phyloP scores from a whole-genome alignment of 2,329 filamentous ascomycete genomes.

The Trichophyton verrucosum region DNA sequence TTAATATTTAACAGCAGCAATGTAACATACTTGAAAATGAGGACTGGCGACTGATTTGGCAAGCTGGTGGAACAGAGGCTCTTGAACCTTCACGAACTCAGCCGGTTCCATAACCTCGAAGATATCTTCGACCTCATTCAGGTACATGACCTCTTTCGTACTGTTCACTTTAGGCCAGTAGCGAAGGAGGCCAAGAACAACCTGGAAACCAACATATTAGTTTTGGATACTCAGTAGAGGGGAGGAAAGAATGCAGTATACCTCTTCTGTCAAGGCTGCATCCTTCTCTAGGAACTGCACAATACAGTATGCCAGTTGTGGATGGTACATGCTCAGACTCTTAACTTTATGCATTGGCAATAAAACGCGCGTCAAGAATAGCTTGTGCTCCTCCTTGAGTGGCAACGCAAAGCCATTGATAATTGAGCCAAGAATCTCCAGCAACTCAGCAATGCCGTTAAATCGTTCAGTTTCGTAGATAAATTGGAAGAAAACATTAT shows the following conservation, averaged over 20 bases:
- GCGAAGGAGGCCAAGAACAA: conserved; percentile 82
- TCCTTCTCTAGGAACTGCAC: conserved; percentile 98
- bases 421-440: conserved; percentile 95
- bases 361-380: conserved; percentile 86
- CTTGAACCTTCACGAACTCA: conserved; percentile 97
- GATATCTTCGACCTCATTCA: conserved; percentile 98
- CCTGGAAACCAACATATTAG: conserved; percentile 38
- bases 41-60: conserved; percentile 97
- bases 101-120: conserved; percentile 99
- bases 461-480: conserved; percentile 97
- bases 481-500: conserved; percentile 99
- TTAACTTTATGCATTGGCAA: conserved; percentile 96
- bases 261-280: conserved; percentile 90
- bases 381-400: conserved; percentile 95
- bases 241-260: conserved; percentile 30
- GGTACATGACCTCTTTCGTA: conserved; percentile 98
- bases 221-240: background rate
- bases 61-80: conserved; percentile 91
- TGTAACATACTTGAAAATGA: conserved; percentile 64
- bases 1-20: background rate
- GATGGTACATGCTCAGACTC: conserved; percentile 99
- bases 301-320: conserved; percentile 95
- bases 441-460: conserved; percentile 90
- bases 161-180: conserved; percentile 99
- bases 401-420: conserved; percentile 97